Base-by-base conservation (phyloP, 257 asterid genomes). In the Nicotiana undulata region DNA sequence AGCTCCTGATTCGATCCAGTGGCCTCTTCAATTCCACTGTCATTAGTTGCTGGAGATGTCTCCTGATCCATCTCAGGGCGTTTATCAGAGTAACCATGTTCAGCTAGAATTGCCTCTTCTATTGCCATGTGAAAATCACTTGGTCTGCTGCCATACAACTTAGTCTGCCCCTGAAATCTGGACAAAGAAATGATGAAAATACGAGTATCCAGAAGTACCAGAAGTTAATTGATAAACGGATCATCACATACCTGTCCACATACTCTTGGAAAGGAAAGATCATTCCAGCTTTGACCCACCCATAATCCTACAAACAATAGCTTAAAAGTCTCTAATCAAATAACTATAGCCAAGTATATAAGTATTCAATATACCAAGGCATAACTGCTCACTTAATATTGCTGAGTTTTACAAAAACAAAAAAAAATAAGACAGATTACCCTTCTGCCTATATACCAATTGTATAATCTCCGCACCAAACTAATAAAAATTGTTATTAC, bases 201-300 rank as follows among this genome's bases (percentile, higher is more conserved):
- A 58, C 70, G 65, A 26, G 58, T 58, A 46, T 28, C 80, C 51
- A 32, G 20, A 37, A 40, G 56, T 34, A 59, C 63, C 65, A 80
- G 44, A 78, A 31, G 67, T 82, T 66, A n/a, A 79, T 56, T 29
- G 58, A 59, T 80, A 79, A 55, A 59, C 24, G 55, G 29, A 40
- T 51, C 24, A 53, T 18, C 29, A 86, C 87, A 84, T 85, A 96
- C 99, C 98, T 94, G 83, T 88, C 93, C 87, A 85, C 76, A 82
- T 91, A 96, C 76, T 92, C 98, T 51, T 88, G 93, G 88, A 92
- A 96, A 16, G 99, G 98, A 74, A 86, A 96, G 82, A 88, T 31
- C 98, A 90, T 91, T 78, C 99, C 99, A 72, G 92, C 92, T 87
- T 96, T 96, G 79, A 91, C 87, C 99, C 99, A 96, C 26, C 91